These are phyloP conservation scores for Rhodotorula kratochvilovae DNA, from an alignment of 768 basidiomycete genomes.

Conservation along the genomic window DNA sequence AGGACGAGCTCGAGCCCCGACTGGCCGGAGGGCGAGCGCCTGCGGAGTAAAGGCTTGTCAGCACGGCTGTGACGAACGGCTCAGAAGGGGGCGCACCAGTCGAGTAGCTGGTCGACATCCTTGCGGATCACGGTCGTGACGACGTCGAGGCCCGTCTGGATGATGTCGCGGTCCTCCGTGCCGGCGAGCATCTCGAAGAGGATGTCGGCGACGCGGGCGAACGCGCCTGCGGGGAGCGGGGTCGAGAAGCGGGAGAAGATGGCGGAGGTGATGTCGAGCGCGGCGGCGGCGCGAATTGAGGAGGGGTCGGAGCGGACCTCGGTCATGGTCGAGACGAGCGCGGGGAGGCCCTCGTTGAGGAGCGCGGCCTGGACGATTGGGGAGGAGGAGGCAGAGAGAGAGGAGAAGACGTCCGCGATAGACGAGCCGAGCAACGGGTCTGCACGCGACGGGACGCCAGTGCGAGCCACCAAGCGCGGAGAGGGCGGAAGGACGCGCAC, in stretches of 20 bases:
- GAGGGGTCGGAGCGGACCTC: conserved; percentile 57
- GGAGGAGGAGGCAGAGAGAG: conserved; percentile 61
- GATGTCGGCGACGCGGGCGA: conserved; percentile 65
- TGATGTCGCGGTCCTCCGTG: conserved; percentile 76
- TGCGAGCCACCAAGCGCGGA: background rate
- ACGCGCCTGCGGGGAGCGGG: conserved; percentile 62
- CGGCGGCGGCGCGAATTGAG: conserved; percentile 67
- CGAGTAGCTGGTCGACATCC: conserved; percentile 72
- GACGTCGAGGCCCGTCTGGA: conserved; percentile 65
- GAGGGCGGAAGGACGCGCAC: conserved; percentile 49
- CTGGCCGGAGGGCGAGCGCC: conserved; percentile 59
- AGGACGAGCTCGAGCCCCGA: conserved; percentile 73
- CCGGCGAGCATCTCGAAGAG: conserved; percentile 65
- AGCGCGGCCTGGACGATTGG: conserved; percentile 66
- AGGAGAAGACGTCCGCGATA: conserved; percentile 70
- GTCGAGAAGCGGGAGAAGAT: conserved; percentile 64
- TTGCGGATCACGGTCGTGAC: conserved; percentile 81
- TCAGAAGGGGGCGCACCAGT: conserved; percentile 55
- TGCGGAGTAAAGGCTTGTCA: conserved; percentile 12
- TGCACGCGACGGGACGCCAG: conserved; percentile 43
- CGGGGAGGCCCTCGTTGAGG: conserved; percentile 67
- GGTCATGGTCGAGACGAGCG: conserved; percentile 52
- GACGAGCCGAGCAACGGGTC: conserved; percentile 88
- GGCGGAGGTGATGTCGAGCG: conserved; percentile 72
- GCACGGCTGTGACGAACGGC: no score